Evolutionary conservation across 2,329 filamentous ascomycete genomes (phyloP), one percentile per base, ranked within the genome.

Genomic region (Emmonsiellopsis sp.): DNA sequence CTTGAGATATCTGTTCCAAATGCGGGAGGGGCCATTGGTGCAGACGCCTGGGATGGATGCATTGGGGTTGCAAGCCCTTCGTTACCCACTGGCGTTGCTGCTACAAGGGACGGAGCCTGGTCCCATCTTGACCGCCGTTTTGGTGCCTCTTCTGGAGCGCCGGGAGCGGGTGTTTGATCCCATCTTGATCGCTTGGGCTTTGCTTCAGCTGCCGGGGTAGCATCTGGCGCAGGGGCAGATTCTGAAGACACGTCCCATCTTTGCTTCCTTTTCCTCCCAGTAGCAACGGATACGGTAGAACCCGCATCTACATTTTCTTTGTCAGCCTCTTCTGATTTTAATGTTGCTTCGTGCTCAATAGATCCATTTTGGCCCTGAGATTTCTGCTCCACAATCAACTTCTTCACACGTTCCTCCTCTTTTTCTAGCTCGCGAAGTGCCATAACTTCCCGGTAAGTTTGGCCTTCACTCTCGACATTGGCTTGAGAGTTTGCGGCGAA

Each of bases 391-490:
- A 87, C 82, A 58, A 98, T 93, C 51, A 88, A 78, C 63, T 81
- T 85, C 62, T 80, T 80, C 37, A 98, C 86, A 58, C 92, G 83
- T 63, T 92, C 88, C 72, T 98, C 93, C 73, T 98, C 93, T 59
- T 89, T 83, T 72, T 98, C 92, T 8, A 97, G 72, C 62, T 98
- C 92, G 52, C 90, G 86, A 60, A 85, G 78, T 60, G 89, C 86
- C 92, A 98, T 97, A 51, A 94, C 79, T 59, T 95, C 89, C 62
- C 87, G 83, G 68, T 97, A 98, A 56, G 83, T 92, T 57, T 87
- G 79, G 15, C 88, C 89, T 61, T 90, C 85, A 53, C 82, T 81
- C 31, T 80, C 76, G 26, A 79, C 80, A 55, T 83, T 84, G 47
- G 79, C 82, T 67, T 87, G 81, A 58, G 82, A 76, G 65, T 91